Evolutionary conservation across 2,329 filamentous ascomycete genomes (phyloP).

Genomic region (Phyllosticta citriasiana): DNA sequence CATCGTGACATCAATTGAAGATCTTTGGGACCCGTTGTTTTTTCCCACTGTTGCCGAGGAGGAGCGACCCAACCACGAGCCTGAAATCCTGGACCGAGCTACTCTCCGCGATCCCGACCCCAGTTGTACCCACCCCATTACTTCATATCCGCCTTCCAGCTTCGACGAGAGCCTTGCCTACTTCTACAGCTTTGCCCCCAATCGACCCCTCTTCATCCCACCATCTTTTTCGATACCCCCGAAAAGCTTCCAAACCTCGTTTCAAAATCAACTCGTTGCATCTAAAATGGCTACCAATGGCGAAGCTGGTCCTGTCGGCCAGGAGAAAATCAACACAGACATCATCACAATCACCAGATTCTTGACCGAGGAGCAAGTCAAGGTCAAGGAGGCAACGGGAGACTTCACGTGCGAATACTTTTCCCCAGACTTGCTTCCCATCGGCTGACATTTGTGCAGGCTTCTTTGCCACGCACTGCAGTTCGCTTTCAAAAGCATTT

Average conservation of each 20-base stretch:
- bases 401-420: conserved; percentile 76
- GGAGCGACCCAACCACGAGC: conserved; percentile 8
- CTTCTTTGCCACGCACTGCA: conserved; percentile 94
- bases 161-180: conserved; percentile 1
- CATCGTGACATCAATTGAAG: conserved; percentile 9
- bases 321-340: conserved; percentile 85
- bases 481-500: conserved; percentile 99
- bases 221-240: conserved; percentile 3
- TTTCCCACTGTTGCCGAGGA: conserved; percentile 2
- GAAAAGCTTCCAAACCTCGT: not conserved
- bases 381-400: conserved; percentile 89
- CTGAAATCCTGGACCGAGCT: conserved; percentile 6
- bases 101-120: conserved; percentile 9
- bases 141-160: conserved; percentile 6
- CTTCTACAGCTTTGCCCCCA: conserved; percentile 2
- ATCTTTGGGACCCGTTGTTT: conserved; percentile 7
- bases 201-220: not conserved
- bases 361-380: conserved; percentile 89
- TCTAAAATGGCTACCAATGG: conserved; percentile 21
- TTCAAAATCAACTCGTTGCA: not conserved
- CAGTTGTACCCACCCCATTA: conserved; percentile 11
- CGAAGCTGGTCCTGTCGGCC: conserved; percentile 43
- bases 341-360: conserved; percentile 93
- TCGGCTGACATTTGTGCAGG: conserved; percentile 36
- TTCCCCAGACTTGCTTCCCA: not conserved